Evolutionary conservation across 2,329 filamentous ascomycete species (phyloP), one percentile per base, ranked within the genome.

Genomic region (Cucurbitaria berberidis): DNA sequence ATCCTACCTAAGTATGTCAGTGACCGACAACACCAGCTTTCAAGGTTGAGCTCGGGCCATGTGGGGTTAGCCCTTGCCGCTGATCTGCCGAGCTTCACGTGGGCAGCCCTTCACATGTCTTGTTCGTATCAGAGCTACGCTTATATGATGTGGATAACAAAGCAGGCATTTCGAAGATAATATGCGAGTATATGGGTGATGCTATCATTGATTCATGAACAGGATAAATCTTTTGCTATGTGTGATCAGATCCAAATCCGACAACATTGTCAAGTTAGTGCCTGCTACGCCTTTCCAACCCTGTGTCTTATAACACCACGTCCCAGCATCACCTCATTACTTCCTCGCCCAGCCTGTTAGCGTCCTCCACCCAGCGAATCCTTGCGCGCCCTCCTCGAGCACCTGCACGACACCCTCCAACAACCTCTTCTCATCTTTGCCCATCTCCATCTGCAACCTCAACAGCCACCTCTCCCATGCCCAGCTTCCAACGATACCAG

Each of bases 391-490:
- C 64, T 87, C 85, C 59, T 86, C 83, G 52, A 88, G 77, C 19
- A 85, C 80, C 56, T 80, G 78, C 18, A 82, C 80, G 16, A 86
- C 79, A 22, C 82, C 83, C 53, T 84, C 81, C 45, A 86, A 67
- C 47, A 84, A 73, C 53, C 75, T 78, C 41, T 76, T 74, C 51
- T 81, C 79, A 29, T 81, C 80, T 70, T 91, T 87, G 22, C 90
- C 89, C 69, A 91, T 95, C 80, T 97, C 93, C 77, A 88, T 84
- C 78, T 95, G 90, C 67, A 93, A 84, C 69, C 91, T 90, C 62
- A 97, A 78, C 74, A 98, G 84, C 95, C 95, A 99, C 73, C 91
- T 89, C 82, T 99, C 95, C 93, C 93, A 99, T 73, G 88, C 87
- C 87, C 92, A 95, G 22, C 89, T 88, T 4, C 91, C 95, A 0